Evolutionary conservation across 805 yeast species (phyloP), one percentile per base, ranked within the genome.

Genomic region (Zygosaccharomyces pseudorouxii): DNA sequence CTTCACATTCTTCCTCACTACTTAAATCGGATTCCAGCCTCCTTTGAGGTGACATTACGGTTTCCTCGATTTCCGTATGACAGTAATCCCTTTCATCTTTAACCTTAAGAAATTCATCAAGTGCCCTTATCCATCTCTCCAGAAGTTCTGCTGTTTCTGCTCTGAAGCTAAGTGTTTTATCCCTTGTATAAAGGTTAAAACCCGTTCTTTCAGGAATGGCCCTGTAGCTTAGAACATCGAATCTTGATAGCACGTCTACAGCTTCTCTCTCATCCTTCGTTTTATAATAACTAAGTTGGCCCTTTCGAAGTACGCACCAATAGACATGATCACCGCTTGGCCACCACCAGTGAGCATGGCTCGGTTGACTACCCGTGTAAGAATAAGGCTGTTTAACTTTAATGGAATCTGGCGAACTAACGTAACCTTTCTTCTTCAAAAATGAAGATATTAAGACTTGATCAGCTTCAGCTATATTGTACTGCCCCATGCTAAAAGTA

Each of bases 281-380:
- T 46, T 56, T 58, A 38, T 58, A 58, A 42, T 58, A 58, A 42
- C 60, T 55, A 31, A 58, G 51, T 42, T 58, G 62, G n/a, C 50
- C 53, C 29, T 51, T 45, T 36, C 62, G 46, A 16, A 58, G 43
- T 9, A 58, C 62, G 43, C 59, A 58, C 62, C 62, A 58, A 39
- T 49, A 56, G n/a, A 39, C 42, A 18, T 54, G 55, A 31, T 33
- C 46, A 35, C 39, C 38, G 11, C 25, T 23, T 2, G 38, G 38
- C 46, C 39, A 31, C 46, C 46, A 42, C 46, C 46, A 33, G 14
- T 42, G 46, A 4, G 33, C 20, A 28, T 39, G 43, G 6, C 12
- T 9, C 14, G 36, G 44, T 16, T 37, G 44, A 16, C 35, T 41
- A 11, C 25, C 44, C 28, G 14, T 33, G n/a, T 30, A 27, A 16